Conservation (phyloP, 1,139 yeast genomes). For the Suhomyces chickasaworum region DNA sequence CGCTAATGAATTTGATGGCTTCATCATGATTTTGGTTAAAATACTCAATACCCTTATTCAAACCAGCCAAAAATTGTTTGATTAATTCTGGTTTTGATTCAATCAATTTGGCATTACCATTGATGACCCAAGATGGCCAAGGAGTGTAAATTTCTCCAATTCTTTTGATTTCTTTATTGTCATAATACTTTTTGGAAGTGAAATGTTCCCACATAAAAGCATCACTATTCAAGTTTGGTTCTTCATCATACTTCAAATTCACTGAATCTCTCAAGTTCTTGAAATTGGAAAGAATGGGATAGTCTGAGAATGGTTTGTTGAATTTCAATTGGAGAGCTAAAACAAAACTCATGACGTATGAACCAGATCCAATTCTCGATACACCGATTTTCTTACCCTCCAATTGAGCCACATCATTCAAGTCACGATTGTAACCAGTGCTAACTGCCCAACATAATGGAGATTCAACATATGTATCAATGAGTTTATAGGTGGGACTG, state of each 20-base stretch:
- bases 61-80: constrained; percentile 49
- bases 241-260: constrained; percentile 48
- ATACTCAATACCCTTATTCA: constrained; percentile 68
- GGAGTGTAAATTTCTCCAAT: constrained; percentile 92
- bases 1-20: constrained; percentile 64
- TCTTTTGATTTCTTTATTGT: constrained; percentile 71
- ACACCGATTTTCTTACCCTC: constrained; percentile 71
- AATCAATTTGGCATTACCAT: constrained; percentile 45
- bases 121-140: constrained; percentile 94
- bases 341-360: constrained; percentile 88
- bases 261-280: constrained; percentile 79
- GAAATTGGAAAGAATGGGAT: constrained; percentile 67
- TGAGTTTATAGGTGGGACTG: constrained; percentile 61
- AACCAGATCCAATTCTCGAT: constrained; percentile 89
- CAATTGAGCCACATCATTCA: constrained; percentile 53
- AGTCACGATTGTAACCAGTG: constrained; percentile 67
- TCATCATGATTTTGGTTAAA: constrained; percentile 63
- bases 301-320: constrained; percentile 48
- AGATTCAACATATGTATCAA: constrained; percentile 81
- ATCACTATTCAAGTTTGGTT: constrained; percentile 49
- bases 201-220: constrained; percentile 97
- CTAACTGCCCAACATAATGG: constrained; percentile 92
- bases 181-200: constrained; percentile 84
- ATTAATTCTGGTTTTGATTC: constrained; percentile 31
- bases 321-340: constrained; percentile 63